phyloP scores from a whole-genome alignment of 768 basidiomycete genomes.

The Xanthoconium purpureum region DNA sequence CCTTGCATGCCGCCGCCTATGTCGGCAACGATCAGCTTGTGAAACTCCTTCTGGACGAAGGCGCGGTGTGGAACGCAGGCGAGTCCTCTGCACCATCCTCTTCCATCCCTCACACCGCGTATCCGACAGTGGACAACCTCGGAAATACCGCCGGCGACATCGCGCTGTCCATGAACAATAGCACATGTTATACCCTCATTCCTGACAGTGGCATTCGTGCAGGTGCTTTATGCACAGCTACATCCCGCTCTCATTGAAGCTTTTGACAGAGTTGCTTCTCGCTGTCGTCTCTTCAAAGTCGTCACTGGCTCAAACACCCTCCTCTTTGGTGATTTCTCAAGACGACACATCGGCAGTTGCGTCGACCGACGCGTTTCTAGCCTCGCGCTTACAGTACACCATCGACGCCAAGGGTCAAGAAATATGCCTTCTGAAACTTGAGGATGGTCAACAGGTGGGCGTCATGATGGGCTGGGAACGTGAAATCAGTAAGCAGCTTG shows the following conservation, averaged over 20 bases:
- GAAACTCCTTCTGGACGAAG: constrained; percentile 66
- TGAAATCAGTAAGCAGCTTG: constrained; percentile 57
- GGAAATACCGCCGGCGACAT: constrained; percentile 88
- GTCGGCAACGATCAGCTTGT: constrained; percentile 63
- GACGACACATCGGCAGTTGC: constrained; percentile 56
- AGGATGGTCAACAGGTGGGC: constrained; percentile 73
- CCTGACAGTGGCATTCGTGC: constrained; percentile 91
- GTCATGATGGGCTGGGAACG: constrained; percentile 99
- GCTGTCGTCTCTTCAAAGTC: constrained; percentile 53
- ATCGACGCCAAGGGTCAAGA: constrained; percentile 75
- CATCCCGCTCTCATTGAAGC: constrained; percentile 5
- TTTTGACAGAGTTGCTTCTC: constrained; percentile 63
- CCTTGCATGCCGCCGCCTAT: constrained; percentile 85
- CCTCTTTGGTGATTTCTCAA: constrained; percentile 43
- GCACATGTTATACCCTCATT: constrained; percentile 68
- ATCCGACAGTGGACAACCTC: constrained; percentile 62
- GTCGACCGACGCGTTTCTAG: constrained; percentile 67
- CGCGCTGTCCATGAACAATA: constrained; percentile 81
- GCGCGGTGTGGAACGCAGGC: constrained; percentile 92
- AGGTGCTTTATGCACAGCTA: constrained; percentile 47
- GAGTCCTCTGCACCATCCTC: constrained; percentile 18
- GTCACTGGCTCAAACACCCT: constrained; percentile 20
- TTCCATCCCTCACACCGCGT: background rate
- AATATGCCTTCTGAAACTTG: constrained; percentile 66
- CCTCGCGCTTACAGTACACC: constrained; percentile 64